Conservation (phyloP, 345 rosid species). For the Theobroma cacao region DNA sequence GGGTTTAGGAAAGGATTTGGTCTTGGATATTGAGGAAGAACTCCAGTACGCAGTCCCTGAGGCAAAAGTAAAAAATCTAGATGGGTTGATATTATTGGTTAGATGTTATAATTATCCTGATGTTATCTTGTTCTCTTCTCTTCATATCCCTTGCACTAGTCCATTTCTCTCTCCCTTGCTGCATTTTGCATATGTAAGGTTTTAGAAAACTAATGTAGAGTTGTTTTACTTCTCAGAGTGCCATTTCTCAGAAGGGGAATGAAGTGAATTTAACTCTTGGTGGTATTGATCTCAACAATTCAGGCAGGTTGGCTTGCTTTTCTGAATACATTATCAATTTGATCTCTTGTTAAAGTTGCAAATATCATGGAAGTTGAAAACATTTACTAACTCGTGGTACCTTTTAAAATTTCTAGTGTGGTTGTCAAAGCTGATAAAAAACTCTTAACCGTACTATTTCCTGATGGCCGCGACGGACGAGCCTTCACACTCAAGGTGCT, state of each 20-base stretch:
- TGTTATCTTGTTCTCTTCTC: not conserved
- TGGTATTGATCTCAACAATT: constrained; percentile 98
- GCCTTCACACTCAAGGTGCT: constrained; percentile 94
- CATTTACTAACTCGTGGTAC: constrained; percentile 26
- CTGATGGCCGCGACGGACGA: constrained; percentile 95
- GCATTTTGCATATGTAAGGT: not conserved
- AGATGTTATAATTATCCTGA: not conserved
- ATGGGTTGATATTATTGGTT: constrained; percentile 1
- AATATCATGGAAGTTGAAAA: constrained; percentile 11
- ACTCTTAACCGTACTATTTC: constrained; percentile 88
- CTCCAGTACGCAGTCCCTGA: not conserved
- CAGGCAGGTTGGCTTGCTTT: constrained; percentile 98
- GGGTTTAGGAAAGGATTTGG: not conserved
- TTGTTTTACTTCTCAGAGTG: constrained; percentile 42
- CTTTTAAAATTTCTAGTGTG: constrained; percentile 57
- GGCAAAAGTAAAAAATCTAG: not conserved
- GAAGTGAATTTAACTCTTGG: constrained; percentile 79
- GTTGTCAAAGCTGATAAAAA: constrained; percentile 95
- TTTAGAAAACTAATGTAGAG: constrained; percentile 7
- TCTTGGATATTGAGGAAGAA: not conserved
- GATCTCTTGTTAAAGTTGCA: constrained; percentile 14
- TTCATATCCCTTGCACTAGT: not conserved
- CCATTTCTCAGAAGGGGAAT: constrained; percentile 54
- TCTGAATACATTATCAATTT: constrained; percentile 19
- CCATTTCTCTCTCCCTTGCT: constrained; percentile 7